Base-by-base conservation (phyloP, 345 rosid genomes). In the Laguncularia racemosa region DNA sequence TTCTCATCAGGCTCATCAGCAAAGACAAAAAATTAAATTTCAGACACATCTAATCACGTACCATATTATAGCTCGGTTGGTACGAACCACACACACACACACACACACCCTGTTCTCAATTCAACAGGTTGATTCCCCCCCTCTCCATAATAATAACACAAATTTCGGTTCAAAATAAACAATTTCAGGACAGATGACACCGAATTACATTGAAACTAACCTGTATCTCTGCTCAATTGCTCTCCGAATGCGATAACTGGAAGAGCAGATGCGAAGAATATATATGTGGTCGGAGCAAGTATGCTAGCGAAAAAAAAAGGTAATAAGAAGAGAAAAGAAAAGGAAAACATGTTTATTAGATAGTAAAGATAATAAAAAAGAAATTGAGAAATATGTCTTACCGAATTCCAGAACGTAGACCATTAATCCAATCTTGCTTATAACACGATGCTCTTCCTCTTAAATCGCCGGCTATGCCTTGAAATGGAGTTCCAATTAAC, bases 201-300 rank as follows among this genome's bases (percentile, higher is more conserved):
- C n/a, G 3, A 47, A 14, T 47, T 20, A 4, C 20, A 18, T 17
- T 0, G 2, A 10, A 38, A 19, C 16, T 46, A 21, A 82, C 95
- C 91, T 61, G 97, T 89, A n/a, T 84, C 83, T 56, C 89, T 73
- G 58, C 84, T 81, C 6, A 89, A 77, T 59, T 86, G 97, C 68
- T 89, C 95, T 1, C 97, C 97, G 14, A 89, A 89, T 15, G 95
- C 91, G 4, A 89, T 76, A 40, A 89, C 97, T 9, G 92, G 97
- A 62, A 89, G 79, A 3, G 92, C 88, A 55, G 95, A 89, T 12
- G 97, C 95, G 43, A 86, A 89, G 70, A 82, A 86, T 9, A 82
- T 89, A 58, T 86, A 89, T n/a, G 91, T 75, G 0, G 95, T 86
- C 2, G 97, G 95, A 20, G 97, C 91, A 66, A 86, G 55, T 63